phyloP scores from a whole-genome alignment of 2,329 filamentous ascomycete genomes.

The Macrophomina pseudophaseolina region DNA sequence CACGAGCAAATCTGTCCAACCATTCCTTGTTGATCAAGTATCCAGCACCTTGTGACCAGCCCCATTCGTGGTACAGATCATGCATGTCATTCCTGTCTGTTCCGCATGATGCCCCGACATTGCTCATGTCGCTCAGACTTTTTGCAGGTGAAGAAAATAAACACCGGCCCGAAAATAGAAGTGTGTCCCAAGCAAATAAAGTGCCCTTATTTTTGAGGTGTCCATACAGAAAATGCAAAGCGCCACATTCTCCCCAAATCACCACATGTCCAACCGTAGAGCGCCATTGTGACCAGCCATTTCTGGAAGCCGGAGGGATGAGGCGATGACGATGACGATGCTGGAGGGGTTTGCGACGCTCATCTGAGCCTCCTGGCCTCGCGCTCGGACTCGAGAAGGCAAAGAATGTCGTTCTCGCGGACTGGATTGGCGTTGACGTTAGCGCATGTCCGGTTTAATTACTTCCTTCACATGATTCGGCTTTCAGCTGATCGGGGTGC shows the following conservation, averaged over 20 bases:
- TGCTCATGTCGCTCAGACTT: constrained; percentile 14
- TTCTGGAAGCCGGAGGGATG: background rate
- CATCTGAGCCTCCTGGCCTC: constrained; percentile 98
- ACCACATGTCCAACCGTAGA: constrained; percentile 11
- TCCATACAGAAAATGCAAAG: constrained; percentile 21
- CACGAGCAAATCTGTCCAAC: no score
- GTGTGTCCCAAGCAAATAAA: constrained; percentile 11
- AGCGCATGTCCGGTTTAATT: background rate
- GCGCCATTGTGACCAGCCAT: constrained; percentile 12
- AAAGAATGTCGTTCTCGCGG: constrained; percentile 92
- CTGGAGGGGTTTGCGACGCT: constrained; percentile 40
- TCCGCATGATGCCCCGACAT: constrained; percentile 10
- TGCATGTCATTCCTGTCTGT: constrained; percentile 24
- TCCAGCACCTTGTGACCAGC: no score
- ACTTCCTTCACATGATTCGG: background rate
- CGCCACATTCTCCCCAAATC: background rate
- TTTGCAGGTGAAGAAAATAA: constrained; percentile 5
- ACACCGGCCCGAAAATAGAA: constrained; percentile 19
- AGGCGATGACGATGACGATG: background rate
- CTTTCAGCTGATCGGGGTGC: background rate
- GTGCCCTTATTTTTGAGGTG: constrained; percentile 23
- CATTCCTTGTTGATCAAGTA: no score
- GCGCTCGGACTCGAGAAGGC: constrained; percentile 99
- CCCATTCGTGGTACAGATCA: background rate
- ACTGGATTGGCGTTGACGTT: constrained; percentile 47